These are phyloP conservation scores for Glycine tomentella DNA, from an alignment of 306 rosid species.

Conservation along the genomic window DNA sequence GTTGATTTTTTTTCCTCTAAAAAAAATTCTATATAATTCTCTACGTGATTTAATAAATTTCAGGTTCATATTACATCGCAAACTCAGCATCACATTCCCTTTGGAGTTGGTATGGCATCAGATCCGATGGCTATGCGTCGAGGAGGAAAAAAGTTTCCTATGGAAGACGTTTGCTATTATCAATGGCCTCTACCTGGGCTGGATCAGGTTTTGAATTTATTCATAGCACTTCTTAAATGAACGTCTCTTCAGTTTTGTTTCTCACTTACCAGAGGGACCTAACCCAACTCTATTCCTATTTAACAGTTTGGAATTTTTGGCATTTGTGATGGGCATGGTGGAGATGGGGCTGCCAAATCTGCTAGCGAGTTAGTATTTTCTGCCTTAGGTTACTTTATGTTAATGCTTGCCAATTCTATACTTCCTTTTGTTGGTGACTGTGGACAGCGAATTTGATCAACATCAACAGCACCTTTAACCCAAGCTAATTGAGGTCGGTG, in stretches of 20 bases:
- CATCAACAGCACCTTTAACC: no score
- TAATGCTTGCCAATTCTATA: conserved; percentile 9
- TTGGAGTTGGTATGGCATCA: conserved; percentile 91
- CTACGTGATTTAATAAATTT: conserved; percentile 45
- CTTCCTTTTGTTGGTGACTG: conserved; percentile 19
- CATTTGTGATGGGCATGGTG: conserved; percentile 96
- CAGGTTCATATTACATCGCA: conserved; percentile 81
- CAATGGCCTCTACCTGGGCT: conserved; percentile 97
- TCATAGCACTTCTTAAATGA: background rate
- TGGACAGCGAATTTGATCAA: background rate
- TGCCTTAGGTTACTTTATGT: conserved; percentile 42
- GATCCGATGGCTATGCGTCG: conserved; percentile 98
- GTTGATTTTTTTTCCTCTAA: background rate
- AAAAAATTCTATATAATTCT: background rate
- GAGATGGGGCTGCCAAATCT: conserved; percentile 87
- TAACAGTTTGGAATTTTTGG: conserved; percentile 95
- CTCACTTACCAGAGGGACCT: conserved; percentile 46
- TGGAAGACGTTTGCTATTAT: conserved; percentile 96
- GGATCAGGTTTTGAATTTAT: conserved; percentile 72
- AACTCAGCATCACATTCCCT: conserved; percentile 67
- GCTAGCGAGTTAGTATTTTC: conserved; percentile 89
- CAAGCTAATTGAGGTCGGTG: no score
- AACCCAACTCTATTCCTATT: conserved; percentile 49
- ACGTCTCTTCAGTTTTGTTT: conserved; percentile 37
- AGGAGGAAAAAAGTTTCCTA: conserved; percentile 88